A percentile compares a stretch with the other conserved stretches of the same genome.
These are phyloP conservation scores for Pachysandra terminalis DNA, from an alignment of 164 flowering plant genomes.

Conservation along the genomic window DNA sequence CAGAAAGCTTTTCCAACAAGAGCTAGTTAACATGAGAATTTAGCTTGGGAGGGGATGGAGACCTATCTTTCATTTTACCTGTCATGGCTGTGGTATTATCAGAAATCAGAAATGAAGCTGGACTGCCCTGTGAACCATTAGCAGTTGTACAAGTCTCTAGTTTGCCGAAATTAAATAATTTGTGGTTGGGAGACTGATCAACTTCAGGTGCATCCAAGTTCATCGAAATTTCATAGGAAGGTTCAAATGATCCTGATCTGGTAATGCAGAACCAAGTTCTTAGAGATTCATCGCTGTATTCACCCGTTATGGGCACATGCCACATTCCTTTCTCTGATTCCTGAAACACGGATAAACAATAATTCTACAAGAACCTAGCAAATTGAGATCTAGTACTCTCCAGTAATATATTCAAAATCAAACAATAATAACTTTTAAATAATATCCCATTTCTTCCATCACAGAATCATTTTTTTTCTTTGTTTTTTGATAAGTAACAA, in stretches of 20 bases:
- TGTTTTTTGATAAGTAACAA: no score
- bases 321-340: constrained; percentile 80
- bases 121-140: not conserved
- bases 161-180: not conserved
- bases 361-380: not conserved
- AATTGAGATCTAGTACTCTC: not conserved
- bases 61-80: constrained; percentile 44
- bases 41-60: constrained; percentile 18
- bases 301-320: constrained; percentile 64
- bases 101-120: constrained; percentile 4
- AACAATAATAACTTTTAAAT: not conserved
- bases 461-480: not conserved
- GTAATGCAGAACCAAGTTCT: constrained; percentile 71
- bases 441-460: not conserved
- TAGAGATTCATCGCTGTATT: constrained; percentile 30
- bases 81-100: constrained; percentile 7
- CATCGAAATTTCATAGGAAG: constrained; percentile 4
- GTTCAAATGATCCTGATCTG: constrained; percentile 23
- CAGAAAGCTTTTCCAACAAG: no score
- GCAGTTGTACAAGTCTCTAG: not conserved
- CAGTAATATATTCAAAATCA: not conserved
- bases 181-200: not conserved
- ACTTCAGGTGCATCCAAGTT: constrained; percentile 6
- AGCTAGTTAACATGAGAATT: no score
- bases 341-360: constrained; percentile 27